Percentiles rank a stretch among this genome's conserved stretches.
Evolutionary conservation across 2,329 filamentous ascomycete genomes (phyloP).

Genomic region (Alternaria arborescens): DNA sequence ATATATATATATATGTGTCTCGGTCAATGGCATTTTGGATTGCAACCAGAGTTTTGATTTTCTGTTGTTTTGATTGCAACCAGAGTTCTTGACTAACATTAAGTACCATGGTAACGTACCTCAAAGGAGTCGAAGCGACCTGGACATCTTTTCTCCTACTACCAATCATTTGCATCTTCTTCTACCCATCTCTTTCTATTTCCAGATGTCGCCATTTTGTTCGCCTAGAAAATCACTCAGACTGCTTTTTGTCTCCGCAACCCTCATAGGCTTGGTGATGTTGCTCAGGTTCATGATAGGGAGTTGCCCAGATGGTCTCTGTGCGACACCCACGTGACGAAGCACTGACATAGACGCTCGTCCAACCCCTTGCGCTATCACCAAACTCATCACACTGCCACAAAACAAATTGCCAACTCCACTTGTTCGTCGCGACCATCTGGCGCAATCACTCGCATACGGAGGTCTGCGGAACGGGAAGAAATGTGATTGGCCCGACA

Average conservation of each 20-base stretch:
- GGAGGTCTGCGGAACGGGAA: background rate
- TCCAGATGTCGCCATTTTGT: background rate
- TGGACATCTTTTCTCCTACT: background rate
- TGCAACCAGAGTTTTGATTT: too few species aligned
- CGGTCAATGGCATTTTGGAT: too few species aligned
- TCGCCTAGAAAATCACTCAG: background rate
- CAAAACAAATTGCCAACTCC: background rate
- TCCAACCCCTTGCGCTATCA: background rate
- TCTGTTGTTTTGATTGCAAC: too few species aligned
- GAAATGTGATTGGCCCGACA: background rate
- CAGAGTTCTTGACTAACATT: background rate
- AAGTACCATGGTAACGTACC: background rate
- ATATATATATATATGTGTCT: too few species aligned
- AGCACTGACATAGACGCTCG: background rate
- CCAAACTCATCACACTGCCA: background rate
- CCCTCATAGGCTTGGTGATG: background rate
- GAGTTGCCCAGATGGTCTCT: background rate
- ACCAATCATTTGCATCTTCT: background rate
- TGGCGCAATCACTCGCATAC: background rate
- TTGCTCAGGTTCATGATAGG: background rate
- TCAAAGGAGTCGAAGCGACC: background rate
- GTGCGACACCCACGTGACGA: constrained; percentile 2
- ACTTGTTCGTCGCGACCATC: background rate
- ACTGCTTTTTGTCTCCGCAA: background rate
- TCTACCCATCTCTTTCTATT: background rate